These are phyloP conservation scores for Termitomyces eurrhizus DNA, from an alignment of 768 basidiomycete genomes.

Conservation along the genomic window DNA sequence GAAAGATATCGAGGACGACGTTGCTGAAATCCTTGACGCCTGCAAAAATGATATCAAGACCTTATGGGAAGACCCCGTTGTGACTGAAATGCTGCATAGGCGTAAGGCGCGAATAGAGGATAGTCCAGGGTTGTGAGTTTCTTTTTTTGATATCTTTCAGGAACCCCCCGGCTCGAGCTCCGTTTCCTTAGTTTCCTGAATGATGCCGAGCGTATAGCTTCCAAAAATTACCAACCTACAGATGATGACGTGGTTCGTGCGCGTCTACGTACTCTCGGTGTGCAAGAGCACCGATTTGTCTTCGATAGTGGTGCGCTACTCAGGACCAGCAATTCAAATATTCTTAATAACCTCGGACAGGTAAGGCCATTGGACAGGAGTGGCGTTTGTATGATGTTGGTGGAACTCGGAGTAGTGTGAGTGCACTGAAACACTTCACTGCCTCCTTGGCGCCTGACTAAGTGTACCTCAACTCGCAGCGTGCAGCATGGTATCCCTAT, in stretches of 20 bases:
- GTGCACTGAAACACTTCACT: constrained; percentile 22
- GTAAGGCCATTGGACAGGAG: constrained; percentile 58
- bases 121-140: constrained; percentile 67
- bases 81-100: constrained; percentile 55
- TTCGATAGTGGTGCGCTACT: constrained; percentile 54
- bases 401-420: constrained; percentile 64
- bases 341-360: constrained; percentile 26
- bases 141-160: constrained; percentile 3
- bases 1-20: constrained; percentile 48
- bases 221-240: constrained; percentile 59
- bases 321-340: background rate
- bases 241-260: constrained; percentile 80
- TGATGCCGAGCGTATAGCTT: constrained; percentile 64
- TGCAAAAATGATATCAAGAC: constrained; percentile 64
- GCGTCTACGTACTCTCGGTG: constrained; percentile 71
- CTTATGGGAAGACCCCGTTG: constrained; percentile 63
- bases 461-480: constrained; percentile 32
- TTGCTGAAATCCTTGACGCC: constrained; percentile 52
- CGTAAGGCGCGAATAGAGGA: constrained; percentile 62
- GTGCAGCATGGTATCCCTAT: constrained; percentile 74
- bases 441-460: constrained; percentile 1
- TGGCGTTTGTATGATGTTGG: constrained; percentile 85
- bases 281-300: constrained; percentile 69
- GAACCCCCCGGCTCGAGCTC: background rate
- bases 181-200: constrained; percentile 53